A percentile compares a stretch with the other conserved stretches of the same genome.
phyloP scores from a whole-genome alignment of 2,329 filamentous ascomycete genomes.

The Fusarium kyushuense region DNA sequence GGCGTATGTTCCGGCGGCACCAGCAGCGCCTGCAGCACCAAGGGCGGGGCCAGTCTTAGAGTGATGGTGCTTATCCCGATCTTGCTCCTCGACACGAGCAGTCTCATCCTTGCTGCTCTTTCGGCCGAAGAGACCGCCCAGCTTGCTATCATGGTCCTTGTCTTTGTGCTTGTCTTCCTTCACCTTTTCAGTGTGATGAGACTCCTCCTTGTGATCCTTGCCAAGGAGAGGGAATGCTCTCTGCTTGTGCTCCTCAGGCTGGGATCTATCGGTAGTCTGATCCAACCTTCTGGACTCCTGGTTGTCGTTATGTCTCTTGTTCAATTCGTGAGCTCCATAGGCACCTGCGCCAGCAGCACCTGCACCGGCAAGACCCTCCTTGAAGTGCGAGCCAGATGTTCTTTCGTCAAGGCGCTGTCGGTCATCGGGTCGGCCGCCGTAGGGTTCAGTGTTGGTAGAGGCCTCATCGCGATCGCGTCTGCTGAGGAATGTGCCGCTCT shows the following conservation, averaged over 20 bases:
- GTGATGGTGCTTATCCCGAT: constrained; percentile 9
- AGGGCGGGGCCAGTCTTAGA: constrained; percentile 30
- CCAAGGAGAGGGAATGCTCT: constrained; percentile 32
- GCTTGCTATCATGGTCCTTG: constrained; percentile 25
- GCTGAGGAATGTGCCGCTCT: constrained; percentile 11
- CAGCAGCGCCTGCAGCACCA: constrained; percentile 32
- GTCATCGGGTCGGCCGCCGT: not conserved
- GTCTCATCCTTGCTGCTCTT: constrained; percentile 13
- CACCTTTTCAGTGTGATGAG: constrained; percentile 1
- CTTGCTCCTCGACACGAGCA: not conserved
- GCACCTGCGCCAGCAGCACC: constrained; percentile 14
- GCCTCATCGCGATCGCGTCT: constrained; percentile 1
- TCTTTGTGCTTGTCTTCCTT: constrained; percentile 32
- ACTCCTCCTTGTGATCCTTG: constrained; percentile 12
- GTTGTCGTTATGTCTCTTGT: constrained; percentile 4
- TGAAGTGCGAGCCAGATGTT: constrained; percentile 18
- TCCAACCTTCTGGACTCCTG: not conserved
- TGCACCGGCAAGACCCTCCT: constrained; percentile 13
- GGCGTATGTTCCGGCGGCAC: constrained; percentile 27
- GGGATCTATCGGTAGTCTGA: not conserved
- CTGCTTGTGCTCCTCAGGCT: constrained; percentile 25
- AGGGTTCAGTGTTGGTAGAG: constrained; percentile 4
- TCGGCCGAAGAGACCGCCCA: constrained; percentile 2
- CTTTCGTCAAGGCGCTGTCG: not conserved
- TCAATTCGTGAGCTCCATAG: constrained; percentile 15